Conservation (phyloP, 139 green algal species). For the Desmodesmus armatus region DNA sequence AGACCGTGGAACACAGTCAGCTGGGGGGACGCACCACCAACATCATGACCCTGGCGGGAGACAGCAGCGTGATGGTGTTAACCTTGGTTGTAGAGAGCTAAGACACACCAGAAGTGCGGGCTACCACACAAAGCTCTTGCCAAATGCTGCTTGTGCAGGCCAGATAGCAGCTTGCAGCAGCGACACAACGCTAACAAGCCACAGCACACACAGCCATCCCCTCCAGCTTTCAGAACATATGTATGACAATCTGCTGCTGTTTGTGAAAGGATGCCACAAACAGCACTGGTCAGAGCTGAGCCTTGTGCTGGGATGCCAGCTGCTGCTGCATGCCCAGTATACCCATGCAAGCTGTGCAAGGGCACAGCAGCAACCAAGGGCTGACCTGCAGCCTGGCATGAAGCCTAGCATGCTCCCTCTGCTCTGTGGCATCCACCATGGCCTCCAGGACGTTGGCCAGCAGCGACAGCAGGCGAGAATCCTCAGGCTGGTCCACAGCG, state of each 20-base stretch:
- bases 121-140: neutral
- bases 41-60: conserved; percentile 18
- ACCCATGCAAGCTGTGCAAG: too few species aligned
- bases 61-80: too few species aligned
- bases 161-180: neutral
- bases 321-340: too few species aligned
- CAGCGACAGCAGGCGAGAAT: conserved; percentile 39
- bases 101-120: neutral
- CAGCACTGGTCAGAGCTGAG: too few species aligned
- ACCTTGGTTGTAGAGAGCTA: too few species aligned
- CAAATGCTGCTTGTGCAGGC: neutral
- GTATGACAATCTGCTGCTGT: too few species aligned
- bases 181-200: too few species aligned
- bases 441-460: conserved; percentile 32
- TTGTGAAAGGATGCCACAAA: too few species aligned
- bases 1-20: conserved; percentile 77
- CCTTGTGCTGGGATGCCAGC: too few species aligned
- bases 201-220: too few species aligned
- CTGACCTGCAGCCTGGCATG: conserved; percentile 21
- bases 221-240: too few species aligned
- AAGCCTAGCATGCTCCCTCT: conserved; percentile 32
- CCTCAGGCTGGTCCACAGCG: conserved; percentile 10
- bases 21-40: neutral
- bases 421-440: conserved; percentile 19
- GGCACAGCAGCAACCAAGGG: too few species aligned